Base-by-base conservation (phyloP, 2,329 filamentous ascomycete species). In the Exophiala alcalophila region DNA sequence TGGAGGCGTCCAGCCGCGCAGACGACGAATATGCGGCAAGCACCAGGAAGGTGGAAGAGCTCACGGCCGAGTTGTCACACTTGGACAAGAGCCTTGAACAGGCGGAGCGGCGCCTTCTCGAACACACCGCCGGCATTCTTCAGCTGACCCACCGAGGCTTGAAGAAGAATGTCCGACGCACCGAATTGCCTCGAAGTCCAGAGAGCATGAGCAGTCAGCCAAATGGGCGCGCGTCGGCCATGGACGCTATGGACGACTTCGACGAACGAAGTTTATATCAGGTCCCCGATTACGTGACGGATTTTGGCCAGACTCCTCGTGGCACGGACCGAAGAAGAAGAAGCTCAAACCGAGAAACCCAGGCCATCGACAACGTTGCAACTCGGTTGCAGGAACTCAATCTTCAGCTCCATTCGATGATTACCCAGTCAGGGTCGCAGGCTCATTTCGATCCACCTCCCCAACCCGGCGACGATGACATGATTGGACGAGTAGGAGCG, bases 51-150 rank as follows among this genome's bases (percentile, higher is more conserved):
- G 94, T 91, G 56, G 88, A 96, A 55, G 85, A 92, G 47, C 70
- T 97, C 43, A 82, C 89, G 3, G 73, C 81, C 27, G 87, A 95
- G 57, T 70, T 97, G 25, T 87, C 86, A 68, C 76, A 77, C 46
- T 70, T 94, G 42, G 87, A 96, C 65, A 86, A 85, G 63, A 73
- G 84, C 53, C 70, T 84, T 46, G 81, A 88, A 68, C 77, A 84
- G 45, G 77, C 86, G 6, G 86, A 94, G 58, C 78, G 78, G 56
- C 79, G 81, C 49, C 69, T 98, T 30, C 70, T 97, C 36, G 82
- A 91, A 62, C 92, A 98, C 62, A 97, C 91, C 0, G 90, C 92
- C 10, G 91, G 87, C 30, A 86, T 98, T 26, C 70, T 98, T 40
- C 89, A 95, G 61, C 77, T 94, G 64, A 94, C 90, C 6, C 90